Evolutionary conservation across 306 rosid genomes (phyloP).

Genomic region (Dalbergia cochinchinensis): DNA sequence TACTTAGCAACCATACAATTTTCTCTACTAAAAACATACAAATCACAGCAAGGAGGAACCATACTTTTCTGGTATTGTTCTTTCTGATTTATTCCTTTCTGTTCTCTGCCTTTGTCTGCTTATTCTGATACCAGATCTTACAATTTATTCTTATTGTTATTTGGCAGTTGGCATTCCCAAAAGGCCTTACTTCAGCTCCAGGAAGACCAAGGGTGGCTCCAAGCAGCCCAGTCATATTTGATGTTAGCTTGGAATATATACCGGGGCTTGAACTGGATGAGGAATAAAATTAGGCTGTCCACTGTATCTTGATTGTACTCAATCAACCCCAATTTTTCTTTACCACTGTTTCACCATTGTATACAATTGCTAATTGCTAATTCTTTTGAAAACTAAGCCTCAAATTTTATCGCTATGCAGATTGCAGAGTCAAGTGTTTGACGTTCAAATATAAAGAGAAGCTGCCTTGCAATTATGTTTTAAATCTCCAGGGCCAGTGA

Average conservation of each 20-base stretch:
- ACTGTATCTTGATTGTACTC: background rate
- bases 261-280: constrained; percentile 91
- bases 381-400: constrained; percentile 40
- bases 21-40: no score
- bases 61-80: no score
- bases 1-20: no score
- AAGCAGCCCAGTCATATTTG: constrained; percentile 90
- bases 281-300: constrained; percentile 49
- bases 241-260: constrained; percentile 87
- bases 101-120: no score
- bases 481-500: constrained; percentile 3
- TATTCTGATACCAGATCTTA: no score
- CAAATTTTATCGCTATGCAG: constrained; percentile 13
- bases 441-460: constrained; percentile 21
- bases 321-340: background rate
- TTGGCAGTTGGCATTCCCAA: constrained; percentile 92
- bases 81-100: no score
- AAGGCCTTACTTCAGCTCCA: constrained; percentile 93
- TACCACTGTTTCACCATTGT: background rate
- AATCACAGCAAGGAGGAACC: no score
- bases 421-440: constrained; percentile 15
- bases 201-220: constrained; percentile 99
- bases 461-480: background rate
- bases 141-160: constrained; percentile 30
- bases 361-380: constrained; percentile 35